Percentiles rank a stretch among this genome's conserved stretches.
These are phyloP conservation scores for Hemisphaericaspora lyxosophila DNA, from an alignment of 1,139 yeast species.

Conservation along the genomic window DNA sequence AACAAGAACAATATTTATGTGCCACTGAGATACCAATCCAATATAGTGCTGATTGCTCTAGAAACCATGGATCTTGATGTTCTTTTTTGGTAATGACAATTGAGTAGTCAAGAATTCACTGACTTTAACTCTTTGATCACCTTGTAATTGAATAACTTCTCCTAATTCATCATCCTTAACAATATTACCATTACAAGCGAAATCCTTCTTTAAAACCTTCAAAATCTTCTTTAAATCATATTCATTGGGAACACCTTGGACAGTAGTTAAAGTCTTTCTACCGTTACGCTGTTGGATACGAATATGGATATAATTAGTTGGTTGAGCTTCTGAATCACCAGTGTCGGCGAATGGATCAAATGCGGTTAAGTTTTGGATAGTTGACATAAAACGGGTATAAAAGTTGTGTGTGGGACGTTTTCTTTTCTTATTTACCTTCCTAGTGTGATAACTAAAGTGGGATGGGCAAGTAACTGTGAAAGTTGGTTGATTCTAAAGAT, in stretches of 20 bases:
- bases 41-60: constrained; percentile 29
- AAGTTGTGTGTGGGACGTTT: no score
- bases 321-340: constrained; percentile 98
- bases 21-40: neutral
- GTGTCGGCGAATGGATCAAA: constrained; percentile 99
- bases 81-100: constrained; percentile 89
- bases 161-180: constrained; percentile 96
- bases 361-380: constrained; percentile 96
- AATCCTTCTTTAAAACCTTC: constrained; percentile 93
- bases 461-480: no score
- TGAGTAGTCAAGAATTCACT: constrained; percentile 88
- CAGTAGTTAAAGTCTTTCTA: constrained; percentile 97
- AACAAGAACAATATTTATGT: no score
- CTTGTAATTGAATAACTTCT: constrained; percentile 96
- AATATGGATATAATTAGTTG: constrained; percentile 93
- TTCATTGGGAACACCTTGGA: constrained; percentile 94
- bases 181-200: constrained; percentile 98
- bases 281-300: constrained; percentile 99
- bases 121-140: constrained; percentile 97
- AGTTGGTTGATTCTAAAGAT: no score
- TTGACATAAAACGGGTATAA: constrained; percentile 63
- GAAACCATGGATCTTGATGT: constrained; percentile 97
- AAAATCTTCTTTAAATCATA: constrained; percentile 93
- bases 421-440: no score
- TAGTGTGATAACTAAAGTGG: no score